phyloP scores from a whole-genome alignment of 371 early-diverging fungal genomes.

The Phascolomyces articulosus region DNA sequence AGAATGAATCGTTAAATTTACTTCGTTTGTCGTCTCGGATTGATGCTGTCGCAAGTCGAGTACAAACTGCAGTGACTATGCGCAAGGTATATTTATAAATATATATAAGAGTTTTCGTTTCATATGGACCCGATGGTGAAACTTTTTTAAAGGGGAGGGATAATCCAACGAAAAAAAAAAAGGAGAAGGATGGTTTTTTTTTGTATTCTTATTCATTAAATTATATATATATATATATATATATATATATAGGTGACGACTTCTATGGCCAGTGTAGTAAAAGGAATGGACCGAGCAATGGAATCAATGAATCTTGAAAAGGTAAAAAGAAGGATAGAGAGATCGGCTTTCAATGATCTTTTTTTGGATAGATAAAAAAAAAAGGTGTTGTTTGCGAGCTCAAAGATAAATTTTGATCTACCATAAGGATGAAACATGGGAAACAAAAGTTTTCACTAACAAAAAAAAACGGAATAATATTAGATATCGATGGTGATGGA shows the following conservation, averaged over 20 bases:
- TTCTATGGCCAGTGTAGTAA: conserved; percentile 87
- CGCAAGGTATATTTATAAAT: conserved; percentile 53
- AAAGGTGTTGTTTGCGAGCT: too few species aligned
- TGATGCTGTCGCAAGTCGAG: conserved; percentile 90
- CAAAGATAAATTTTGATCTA: too few species aligned
- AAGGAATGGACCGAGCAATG: conserved; percentile 92
- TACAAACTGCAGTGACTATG: conserved; percentile 97
- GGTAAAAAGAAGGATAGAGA: conserved; percentile 49
- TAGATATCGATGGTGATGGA: conserved; percentile 94
- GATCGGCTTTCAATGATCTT: too few species aligned
- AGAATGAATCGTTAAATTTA: conserved; percentile 91
- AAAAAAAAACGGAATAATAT: background rate
- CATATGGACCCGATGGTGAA: too few species aligned
- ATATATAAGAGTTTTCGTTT: too few species aligned
- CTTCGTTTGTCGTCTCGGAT: conserved; percentile 87
- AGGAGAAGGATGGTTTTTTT: background rate
- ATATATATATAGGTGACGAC: conserved; percentile 50
- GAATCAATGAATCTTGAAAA: conserved; percentile 91
- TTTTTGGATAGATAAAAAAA: too few species aligned
- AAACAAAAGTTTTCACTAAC: too few species aligned
- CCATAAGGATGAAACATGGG: too few species aligned
- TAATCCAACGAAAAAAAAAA: too few species aligned
- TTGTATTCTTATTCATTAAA: background rate
- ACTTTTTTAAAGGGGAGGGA: too few species aligned
- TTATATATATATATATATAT: background rate